Evolutionary conservation across 495 filamentous ascomycete genomes (phyloP).

Genomic region (Neurospora intermedia): DNA sequence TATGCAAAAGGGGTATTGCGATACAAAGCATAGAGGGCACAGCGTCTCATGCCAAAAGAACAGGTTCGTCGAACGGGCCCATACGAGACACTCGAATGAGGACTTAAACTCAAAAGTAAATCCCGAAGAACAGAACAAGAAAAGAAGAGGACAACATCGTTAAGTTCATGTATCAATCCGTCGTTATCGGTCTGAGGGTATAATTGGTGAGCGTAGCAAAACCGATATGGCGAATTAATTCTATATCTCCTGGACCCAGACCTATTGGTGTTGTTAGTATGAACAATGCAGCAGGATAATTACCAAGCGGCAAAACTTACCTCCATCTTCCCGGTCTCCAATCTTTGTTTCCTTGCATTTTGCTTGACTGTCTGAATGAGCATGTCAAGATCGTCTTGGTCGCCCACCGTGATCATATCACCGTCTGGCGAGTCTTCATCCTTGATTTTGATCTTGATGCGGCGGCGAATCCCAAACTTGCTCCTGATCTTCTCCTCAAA

Average conservation of each 20-base stretch:
- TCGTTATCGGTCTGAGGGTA: background rate
- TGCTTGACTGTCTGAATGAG: conserved; percentile 56
- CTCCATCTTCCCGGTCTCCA: conserved; percentile 92
- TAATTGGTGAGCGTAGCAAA: background rate
- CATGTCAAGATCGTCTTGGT: conserved; percentile 93
- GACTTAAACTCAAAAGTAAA: background rate
- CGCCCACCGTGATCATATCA: conserved; percentile 93
- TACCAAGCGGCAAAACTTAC: conserved; percentile 41
- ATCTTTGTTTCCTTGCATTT: conserved; percentile 58
- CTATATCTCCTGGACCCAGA: conserved; percentile 57
- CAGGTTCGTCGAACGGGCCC: background rate
- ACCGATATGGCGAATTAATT: background rate
- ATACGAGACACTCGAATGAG: background rate
- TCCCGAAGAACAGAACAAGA: background rate
- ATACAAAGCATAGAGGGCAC: background rate
- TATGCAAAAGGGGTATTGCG: background rate
- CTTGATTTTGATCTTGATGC: conserved; percentile 75
- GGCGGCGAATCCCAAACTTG: conserved; percentile 65
- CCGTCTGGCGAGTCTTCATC: conserved; percentile 65
- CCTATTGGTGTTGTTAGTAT: conserved; percentile 32
- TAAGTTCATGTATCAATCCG: background rate
- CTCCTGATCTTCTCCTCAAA: conserved; percentile 66
- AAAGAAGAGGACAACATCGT: background rate
- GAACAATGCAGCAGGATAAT: background rate
- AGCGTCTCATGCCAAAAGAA: background rate